These are phyloP conservation scores for Aspergillus hortae DNA, from an alignment of 2,329 filamentous ascomycete genomes.

Conservation along the genomic window DNA sequence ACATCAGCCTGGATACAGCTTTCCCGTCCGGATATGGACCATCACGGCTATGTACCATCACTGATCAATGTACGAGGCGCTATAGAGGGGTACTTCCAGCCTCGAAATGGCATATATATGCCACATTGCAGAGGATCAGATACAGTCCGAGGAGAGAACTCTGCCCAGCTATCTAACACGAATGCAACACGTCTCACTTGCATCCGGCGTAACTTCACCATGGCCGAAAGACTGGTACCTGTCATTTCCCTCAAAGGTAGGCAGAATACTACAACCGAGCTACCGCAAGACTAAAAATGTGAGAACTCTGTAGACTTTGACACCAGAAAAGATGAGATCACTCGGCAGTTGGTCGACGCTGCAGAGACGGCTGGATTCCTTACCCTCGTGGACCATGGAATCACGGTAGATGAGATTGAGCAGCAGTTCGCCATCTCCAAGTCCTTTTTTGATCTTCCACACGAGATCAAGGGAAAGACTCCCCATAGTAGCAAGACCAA, in stretches of 20 bases:
- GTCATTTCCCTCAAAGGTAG: background rate
- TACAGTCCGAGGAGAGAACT: too few species aligned
- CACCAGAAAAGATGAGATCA: conserved; percentile 1
- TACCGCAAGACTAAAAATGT: background rate
- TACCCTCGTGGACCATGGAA: conserved; percentile 2
- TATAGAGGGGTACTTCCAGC: background rate
- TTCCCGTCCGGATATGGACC: background rate
- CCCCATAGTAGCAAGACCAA: conserved; percentile 1
- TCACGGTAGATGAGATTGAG: conserved; percentile 3
- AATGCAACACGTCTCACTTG: background rate
- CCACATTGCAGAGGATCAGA: background rate
- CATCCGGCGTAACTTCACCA: background rate
- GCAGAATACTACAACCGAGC: background rate
- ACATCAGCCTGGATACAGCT: background rate
- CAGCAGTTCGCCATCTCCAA: conserved; percentile 2
- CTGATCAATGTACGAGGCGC: background rate
- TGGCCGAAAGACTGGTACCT: background rate
- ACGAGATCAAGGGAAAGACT: background rate
- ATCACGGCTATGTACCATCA: background rate
- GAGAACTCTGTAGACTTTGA: conserved; percentile 1
- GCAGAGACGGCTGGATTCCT: conserved; percentile 5
- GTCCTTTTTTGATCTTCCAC: conserved; percentile 4
- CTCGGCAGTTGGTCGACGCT: background rate
- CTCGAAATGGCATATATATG: background rate
- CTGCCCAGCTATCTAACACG: background rate